phyloP scores from a whole-genome alignment of 1,284 basidiomycete species.

The Puccinia polysora region DNA sequence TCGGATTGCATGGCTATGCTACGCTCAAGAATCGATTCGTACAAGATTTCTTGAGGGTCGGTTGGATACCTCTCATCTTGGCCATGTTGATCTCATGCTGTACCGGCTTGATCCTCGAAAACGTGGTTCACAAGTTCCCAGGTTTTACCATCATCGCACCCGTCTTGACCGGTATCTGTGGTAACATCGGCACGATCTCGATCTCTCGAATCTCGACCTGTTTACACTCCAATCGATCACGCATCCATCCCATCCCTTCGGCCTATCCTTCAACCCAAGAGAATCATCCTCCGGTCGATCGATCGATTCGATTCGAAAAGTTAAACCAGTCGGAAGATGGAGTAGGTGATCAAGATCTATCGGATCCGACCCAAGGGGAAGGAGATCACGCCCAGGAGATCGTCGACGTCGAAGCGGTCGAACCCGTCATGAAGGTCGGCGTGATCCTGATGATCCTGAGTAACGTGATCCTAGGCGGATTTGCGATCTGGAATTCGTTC shows the following conservation, averaged over 20 bases:
- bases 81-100: constrained; percentile 89
- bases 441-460: constrained; percentile 61
- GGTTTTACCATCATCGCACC: constrained; percentile 84
- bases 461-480: constrained; percentile 70
- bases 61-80: constrained; percentile 82
- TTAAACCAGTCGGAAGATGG: constrained; percentile 48
- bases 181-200: constrained; percentile 83
- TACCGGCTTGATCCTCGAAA: constrained; percentile 84
- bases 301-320: constrained; percentile 48
- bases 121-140: constrained; percentile 76
- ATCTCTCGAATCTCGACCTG: constrained; percentile 83
- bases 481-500: constrained; percentile 67
- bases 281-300: neutral
- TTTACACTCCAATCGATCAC: constrained; percentile 59
- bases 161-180: constrained; percentile 80
- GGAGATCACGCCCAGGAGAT: constrained; percentile 33
- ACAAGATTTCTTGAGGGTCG: constrained; percentile 67
- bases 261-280: constrained; percentile 45
- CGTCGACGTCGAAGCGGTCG: neutral
- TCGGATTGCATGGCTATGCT: constrained; percentile 60
- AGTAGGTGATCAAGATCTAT: constrained; percentile 9
- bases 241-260: constrained; percentile 48
- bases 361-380: neutral
- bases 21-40: constrained; percentile 64
- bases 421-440: constrained; percentile 49